Base-by-base conservation (phyloP, 352 stramenopile genomes). In the Globisporangium irregulare region DNA sequence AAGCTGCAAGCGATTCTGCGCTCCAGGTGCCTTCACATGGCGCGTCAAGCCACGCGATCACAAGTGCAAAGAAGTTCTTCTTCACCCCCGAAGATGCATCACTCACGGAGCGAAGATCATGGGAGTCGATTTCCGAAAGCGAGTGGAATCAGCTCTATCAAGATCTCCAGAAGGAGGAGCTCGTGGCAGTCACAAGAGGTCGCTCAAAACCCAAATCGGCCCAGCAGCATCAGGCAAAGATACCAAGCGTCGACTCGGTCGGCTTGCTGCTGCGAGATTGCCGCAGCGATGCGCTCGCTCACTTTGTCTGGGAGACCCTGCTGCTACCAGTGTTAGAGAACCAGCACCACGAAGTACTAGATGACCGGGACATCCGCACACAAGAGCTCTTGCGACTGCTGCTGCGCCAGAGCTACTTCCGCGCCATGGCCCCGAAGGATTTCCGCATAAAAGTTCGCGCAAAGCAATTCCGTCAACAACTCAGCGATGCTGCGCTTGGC, bases 261-360 rank as follows among this genome's bases (percentile, higher is more conserved):
- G 73, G 73, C 58, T 74, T 72, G 51, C 36, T 84, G 14, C 58
- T 90, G 10, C 51, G 86, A 32, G 70, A 79, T 4, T 84, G 74
- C 14, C 66, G n/a, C 9, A 87, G 79, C 50, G 77, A 82, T 51
- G 76, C 71, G 1, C 73, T 87, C 27, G 72, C 62, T 1, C 46
- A 41, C 3, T 89, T 92, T 48, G 73, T 89, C 10, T 92, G 84
- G 84, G 67, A 77, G 41, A 65, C 80, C 50, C 62, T 92, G 32
- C 68, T 92, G 1, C 41, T 79, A 0, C 24, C 66, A 12, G 63
- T 88, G 0, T 34, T 92, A 18, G 34, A 65, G 15, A 7, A 22
- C 4, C 48, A 61, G 20, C n/a, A 38, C 5, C 25, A 9, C 12
- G 4, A n/a, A 24, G 5, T 36, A 24, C 27, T 8, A 24, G 15